These are phyloP conservation scores for Aspergillus diversus DNA, from an alignment of 495 filamentous ascomycete species.

Conservation along the genomic window DNA sequence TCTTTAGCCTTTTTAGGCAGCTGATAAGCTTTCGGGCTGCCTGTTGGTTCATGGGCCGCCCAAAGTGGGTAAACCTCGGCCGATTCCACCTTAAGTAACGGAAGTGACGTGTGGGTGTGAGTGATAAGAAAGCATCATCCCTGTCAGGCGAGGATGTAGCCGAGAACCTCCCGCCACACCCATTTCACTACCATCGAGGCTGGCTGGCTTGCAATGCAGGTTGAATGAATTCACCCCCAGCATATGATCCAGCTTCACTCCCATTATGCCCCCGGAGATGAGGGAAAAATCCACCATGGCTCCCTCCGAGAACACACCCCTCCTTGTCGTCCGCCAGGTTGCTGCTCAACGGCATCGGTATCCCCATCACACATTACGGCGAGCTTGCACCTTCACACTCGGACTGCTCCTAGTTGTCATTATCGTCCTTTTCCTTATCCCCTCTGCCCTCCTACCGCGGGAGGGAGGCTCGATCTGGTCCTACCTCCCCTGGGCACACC, in stretches of 20 bases:
- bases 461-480: conserved; percentile 45
- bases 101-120: no score
- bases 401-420: conserved; percentile 58
- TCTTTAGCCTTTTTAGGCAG: conserved; percentile 19
- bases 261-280: conserved; percentile 25
- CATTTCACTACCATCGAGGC: not conserved
- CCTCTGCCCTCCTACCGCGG: conserved; percentile 39
- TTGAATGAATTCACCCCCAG: not conserved
- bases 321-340: conserved; percentile 40
- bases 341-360: conserved; percentile 62
- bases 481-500: conserved; percentile 45
- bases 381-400: conserved; percentile 71
- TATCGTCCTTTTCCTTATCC: conserved; percentile 63
- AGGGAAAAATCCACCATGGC: conserved; percentile 46
- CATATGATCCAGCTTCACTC: no score
- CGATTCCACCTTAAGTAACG: no score
- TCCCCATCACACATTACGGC: conserved; percentile 67
- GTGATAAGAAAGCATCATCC: no score
- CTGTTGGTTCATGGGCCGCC: no score
- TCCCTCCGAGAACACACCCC: conserved; percentile 46
- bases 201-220: not conserved
- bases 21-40: conserved; percentile 27
- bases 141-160: no score
- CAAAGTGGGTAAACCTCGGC: no score
- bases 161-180: not conserved